These are phyloP conservation scores for Myrica gale DNA, from an alignment of 306 rosid species.

Conservation along the genomic window DNA sequence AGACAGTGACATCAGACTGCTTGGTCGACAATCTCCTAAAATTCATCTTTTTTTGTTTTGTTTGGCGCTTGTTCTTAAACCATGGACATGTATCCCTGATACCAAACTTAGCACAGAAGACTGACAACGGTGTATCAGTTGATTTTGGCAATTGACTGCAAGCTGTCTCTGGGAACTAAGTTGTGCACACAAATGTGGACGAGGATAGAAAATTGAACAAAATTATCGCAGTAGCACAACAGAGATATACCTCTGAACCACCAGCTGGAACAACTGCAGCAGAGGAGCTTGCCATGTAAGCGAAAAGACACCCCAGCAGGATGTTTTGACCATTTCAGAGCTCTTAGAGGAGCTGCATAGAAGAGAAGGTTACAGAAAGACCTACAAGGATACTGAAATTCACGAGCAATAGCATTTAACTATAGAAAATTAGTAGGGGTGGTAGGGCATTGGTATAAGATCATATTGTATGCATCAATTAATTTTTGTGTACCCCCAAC, in stretches of 20 bases:
- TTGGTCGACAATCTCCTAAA: too few species aligned
- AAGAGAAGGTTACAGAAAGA: not conserved
- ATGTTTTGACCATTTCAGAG: too few species aligned
- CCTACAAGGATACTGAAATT: not conserved
- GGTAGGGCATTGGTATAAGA: not conserved
- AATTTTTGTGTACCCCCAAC: too few species aligned
- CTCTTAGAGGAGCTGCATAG: not conserved
- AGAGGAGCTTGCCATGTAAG: not conserved
- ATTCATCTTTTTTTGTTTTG: too few species aligned
- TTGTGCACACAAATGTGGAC: not conserved
- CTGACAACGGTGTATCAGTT: not conserved
- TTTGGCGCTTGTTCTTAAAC: too few species aligned
- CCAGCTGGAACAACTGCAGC: not conserved
- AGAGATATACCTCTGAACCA: not conserved
- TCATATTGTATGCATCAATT: not conserved
- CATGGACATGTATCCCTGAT: too few species aligned
- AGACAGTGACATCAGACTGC: too few species aligned
- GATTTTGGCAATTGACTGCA: not conserved
- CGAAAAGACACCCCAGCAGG: not conserved
- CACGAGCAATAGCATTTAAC: not conserved
- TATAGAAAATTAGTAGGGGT: not conserved
- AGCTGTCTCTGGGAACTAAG: not conserved
- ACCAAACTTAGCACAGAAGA: not conserved
- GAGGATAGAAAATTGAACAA: not conserved
- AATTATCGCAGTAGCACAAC: not conserved